Conservation (phyloP, 2,329 filamentous ascomycete species). For the Metarhizium brunneum region DNA sequence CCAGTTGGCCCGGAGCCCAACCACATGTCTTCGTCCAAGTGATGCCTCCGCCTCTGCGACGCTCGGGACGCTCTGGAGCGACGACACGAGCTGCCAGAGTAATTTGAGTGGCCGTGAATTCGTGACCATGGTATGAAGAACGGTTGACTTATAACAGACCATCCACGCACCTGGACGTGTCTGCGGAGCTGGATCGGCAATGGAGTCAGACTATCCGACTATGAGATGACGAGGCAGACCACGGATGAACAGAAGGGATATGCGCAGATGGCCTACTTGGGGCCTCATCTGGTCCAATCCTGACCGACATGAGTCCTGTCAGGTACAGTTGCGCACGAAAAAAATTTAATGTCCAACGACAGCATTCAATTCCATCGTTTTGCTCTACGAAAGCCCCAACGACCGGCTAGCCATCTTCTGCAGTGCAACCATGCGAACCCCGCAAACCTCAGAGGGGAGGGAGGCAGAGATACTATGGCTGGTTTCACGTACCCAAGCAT, state of each 20-base stretch:
- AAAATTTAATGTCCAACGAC: neutral
- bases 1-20: slow-evolving; percentile 14
- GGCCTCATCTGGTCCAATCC: neutral
- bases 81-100: neutral
- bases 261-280: neutral
- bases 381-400: neutral
- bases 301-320: neutral
- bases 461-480: neutral
- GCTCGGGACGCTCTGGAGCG: neutral
- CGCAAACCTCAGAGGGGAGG: slow-evolving; percentile 2
- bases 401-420: slow-evolving; percentile 7
- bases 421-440: slow-evolving; percentile 10
- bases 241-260: neutral
- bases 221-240: neutral
- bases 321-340: neutral
- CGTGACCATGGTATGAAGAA: neutral
- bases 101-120: neutral
- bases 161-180: neutral
- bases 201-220: neutral
- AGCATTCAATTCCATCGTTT: neutral
- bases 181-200: neutral
- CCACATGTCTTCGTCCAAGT: slow-evolving; percentile 17
- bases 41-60: slow-evolving; percentile 1
- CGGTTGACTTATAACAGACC: neutral
- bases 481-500: neutral